phyloP scores from a whole-genome alignment of 306 rosid genomes.

The Acacia confusa region DNA sequence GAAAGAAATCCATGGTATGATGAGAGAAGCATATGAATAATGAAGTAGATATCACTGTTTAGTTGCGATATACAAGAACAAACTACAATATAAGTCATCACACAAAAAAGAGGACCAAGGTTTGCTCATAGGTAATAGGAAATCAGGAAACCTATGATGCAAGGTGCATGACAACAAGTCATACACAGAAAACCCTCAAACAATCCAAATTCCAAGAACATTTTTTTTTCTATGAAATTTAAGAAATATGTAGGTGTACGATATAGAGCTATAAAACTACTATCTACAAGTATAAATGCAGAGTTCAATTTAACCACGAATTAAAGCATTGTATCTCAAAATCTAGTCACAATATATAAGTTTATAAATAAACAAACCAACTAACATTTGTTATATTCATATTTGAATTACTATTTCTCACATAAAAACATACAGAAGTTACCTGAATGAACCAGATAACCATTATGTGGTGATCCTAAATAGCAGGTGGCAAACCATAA shows the following conservation, averaged over 20 bases:
- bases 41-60: slow-evolving; percentile 16
- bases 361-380: not conserved
- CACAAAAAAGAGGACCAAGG: slow-evolving; percentile 10
- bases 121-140: not conserved
- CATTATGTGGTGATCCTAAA: not conserved
- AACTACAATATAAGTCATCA: slow-evolving; percentile 14
- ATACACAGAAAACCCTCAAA: slow-evolving; percentile 6
- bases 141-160: slow-evolving; percentile 13
- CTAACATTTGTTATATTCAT: not conserved
- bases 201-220: not conserved
- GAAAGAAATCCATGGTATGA: slow-evolving; percentile 30
- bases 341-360: not conserved
- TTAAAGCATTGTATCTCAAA: slow-evolving; percentile 7
- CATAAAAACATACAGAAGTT: not conserved
- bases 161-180: slow-evolving; percentile 21
- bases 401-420: not conserved
- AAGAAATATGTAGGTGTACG: not conserved
- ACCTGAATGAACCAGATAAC: not conserved
- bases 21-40: slow-evolving; percentile 16
- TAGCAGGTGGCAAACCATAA: not conserved
- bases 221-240: not conserved
- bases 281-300: not conserved
- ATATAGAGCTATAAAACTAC: not conserved
- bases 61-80: slow-evolving; percentile 3
- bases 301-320: not conserved